phyloP scores from a whole-genome alignment of 202 grass and related monocot species.

The Dendrocalamus latiflorus region DNA sequence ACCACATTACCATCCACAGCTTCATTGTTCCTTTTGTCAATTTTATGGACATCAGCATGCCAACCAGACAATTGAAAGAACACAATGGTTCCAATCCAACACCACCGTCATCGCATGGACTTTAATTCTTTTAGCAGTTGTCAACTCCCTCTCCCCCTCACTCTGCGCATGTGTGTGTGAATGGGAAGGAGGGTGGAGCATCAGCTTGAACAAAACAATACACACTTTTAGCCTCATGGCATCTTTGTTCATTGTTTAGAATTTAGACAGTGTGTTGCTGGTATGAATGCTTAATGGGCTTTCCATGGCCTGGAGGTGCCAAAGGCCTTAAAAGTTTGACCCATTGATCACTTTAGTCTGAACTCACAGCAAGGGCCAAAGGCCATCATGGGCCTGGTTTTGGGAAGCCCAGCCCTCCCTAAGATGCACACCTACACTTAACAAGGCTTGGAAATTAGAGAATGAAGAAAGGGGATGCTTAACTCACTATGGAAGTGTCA shows the following conservation, averaged over 20 bases:
- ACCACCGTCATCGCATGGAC: background rate
- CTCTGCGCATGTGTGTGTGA: background rate
- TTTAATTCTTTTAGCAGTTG: background rate
- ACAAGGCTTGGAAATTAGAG: background rate
- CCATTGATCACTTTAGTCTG: background rate
- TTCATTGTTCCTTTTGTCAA: background rate
- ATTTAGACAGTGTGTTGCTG: background rate
- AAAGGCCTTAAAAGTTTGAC: background rate
- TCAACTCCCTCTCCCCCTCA: background rate
- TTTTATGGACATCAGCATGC: background rate
- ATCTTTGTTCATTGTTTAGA: background rate
- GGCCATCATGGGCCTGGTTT: background rate
- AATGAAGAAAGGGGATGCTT: background rate
- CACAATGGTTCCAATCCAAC: background rate
- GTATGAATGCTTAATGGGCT: background rate
- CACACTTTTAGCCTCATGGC: background rate
- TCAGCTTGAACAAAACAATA: constrained; percentile 16
- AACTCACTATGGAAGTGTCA: background rate
- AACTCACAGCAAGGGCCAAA: background rate
- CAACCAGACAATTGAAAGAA: background rate
- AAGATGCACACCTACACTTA: no score
- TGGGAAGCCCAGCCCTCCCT: background rate
- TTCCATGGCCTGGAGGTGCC: background rate
- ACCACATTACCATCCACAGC: background rate
- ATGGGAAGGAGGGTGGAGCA: background rate